Percentiles rank a stretch among this genome's conserved stretches.
Conservation (phyloP, 148 eudicot genomes). For the Chenopodium berlandieri region DNA sequence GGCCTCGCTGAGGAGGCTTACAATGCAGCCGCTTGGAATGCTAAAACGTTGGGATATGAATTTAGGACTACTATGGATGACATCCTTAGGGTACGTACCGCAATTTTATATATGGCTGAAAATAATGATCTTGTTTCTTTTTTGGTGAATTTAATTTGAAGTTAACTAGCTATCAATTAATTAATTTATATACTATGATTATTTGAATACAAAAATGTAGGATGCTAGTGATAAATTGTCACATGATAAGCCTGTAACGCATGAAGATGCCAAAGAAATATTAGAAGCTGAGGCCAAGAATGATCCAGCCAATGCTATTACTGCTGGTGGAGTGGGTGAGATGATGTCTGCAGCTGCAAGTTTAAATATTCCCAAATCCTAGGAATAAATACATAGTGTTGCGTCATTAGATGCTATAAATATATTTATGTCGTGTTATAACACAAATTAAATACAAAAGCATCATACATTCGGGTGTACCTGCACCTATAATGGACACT, state of each 20-base stretch:
- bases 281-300: slow-evolving; percentile 21
- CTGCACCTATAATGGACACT: too few relatives aligned
- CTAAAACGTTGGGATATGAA: background rate
- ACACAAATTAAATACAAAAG: too few relatives aligned
- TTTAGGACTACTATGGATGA: slow-evolving; percentile 27
- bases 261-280: slow-evolving; percentile 23
- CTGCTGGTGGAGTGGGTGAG: slow-evolving; percentile 30
- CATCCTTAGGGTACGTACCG: slow-evolving; percentile 22
- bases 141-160: too few relatives aligned
- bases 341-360: slow-evolving; percentile 30
- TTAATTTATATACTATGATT: background rate
- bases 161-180: too few relatives aligned
- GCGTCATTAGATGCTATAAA: background rate
- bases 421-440: too few relatives aligned
- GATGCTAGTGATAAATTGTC: slow-evolving; percentile 25
- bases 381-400: background rate
- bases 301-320: slow-evolving; percentile 20
- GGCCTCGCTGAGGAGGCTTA: slow-evolving; percentile 22
- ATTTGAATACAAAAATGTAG: slow-evolving; percentile 6
- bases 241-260: slow-evolving; percentile 16
- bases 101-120: background rate
- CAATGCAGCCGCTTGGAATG: slow-evolving; percentile 22
- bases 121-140: too few relatives aligned
- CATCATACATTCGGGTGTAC: too few relatives aligned
- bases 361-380: slow-evolving; percentile 5